Percentiles rank a stretch among this genome's conserved stretches.
phyloP scores from a whole-genome alignment of 2,329 filamentous ascomycete genomes.

The Sordariomycetes sp. region DNA sequence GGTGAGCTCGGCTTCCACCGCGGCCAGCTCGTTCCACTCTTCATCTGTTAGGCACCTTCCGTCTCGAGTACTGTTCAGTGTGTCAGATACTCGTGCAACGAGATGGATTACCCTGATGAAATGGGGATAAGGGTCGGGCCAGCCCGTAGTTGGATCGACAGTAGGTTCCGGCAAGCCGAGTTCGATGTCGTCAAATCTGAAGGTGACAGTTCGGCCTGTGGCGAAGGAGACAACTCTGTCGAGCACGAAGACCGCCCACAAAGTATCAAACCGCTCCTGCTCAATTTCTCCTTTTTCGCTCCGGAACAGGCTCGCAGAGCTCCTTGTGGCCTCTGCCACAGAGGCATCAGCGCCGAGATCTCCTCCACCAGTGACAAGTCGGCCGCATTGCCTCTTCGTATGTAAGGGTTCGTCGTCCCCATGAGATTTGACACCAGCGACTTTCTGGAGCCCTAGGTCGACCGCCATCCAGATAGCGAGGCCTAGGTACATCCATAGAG shows the following conservation, averaged over 20 bases:
- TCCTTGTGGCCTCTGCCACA: slow-evolving; percentile 21
- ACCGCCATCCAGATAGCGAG: slow-evolving; percentile 75
- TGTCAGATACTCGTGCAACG: slow-evolving; percentile 72
- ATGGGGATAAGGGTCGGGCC: slow-evolving; percentile 67
- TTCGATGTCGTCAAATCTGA: slow-evolving; percentile 77
- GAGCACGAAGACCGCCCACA: slow-evolving; percentile 82
- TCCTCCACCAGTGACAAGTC: slow-evolving; percentile 11
- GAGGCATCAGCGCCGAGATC: slow-evolving; percentile 25
- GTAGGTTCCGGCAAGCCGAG: slow-evolving; percentile 48
- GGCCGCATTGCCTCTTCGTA: slow-evolving; percentile 28
- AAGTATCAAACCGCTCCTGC: slow-evolving; percentile 72
- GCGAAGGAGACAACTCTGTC: slow-evolving; percentile 81
- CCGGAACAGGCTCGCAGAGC: slow-evolving; percentile 16
- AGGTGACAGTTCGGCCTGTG: slow-evolving; percentile 70
- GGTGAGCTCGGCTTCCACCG: slow-evolving; percentile 74
- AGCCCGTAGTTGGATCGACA: slow-evolving; percentile 43
- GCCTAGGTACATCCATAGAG: slow-evolving; percentile 87
- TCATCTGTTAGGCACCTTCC: slow-evolving; percentile 63
- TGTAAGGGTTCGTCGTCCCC: slow-evolving; percentile 38
- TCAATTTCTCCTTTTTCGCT: slow-evolving; percentile 54
- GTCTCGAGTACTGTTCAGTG: slow-evolving; percentile 69
- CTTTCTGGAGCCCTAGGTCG: slow-evolving; percentile 69
- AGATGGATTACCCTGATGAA: slow-evolving; percentile 76
- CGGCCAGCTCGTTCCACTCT: slow-evolving; percentile 55
- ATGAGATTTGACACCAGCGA: slow-evolving; percentile 56